These are phyloP conservation scores for Xerocomus potaroensis DNA, from an alignment of 768 basidiomycete genomes.

Conservation along the genomic window DNA sequence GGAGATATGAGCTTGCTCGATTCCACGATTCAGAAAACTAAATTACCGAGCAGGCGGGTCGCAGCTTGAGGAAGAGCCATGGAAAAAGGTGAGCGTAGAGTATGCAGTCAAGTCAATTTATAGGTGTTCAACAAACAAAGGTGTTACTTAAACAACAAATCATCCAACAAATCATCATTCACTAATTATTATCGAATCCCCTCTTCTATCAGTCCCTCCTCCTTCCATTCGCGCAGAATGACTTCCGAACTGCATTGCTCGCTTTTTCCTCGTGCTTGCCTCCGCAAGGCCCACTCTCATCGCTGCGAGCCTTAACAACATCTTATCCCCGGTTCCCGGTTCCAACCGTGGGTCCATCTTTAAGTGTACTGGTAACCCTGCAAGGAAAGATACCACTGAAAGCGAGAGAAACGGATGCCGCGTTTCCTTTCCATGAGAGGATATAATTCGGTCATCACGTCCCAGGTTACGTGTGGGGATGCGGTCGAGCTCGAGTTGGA, in stretches of 20 bases:
- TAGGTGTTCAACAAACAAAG: neutral
- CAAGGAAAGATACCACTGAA: constrained; percentile 70
- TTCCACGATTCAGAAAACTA: neutral
- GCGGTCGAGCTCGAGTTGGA: constrained; percentile 85
- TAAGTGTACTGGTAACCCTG: constrained; percentile 69
- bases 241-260: constrained; percentile 97
- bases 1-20: constrained; percentile 8
- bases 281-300: constrained; percentile 68
- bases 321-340: constrained; percentile 86
- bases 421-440: constrained; percentile 87
- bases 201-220: constrained; percentile 49
- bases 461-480: constrained; percentile 89
- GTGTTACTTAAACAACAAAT: constrained; percentile 16
- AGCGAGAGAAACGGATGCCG: constrained; percentile 90
- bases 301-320: constrained; percentile 70
- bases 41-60: constrained; percentile 47
- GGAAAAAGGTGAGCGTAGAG: constrained; percentile 1
- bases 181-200: constrained; percentile 43
- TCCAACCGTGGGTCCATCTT: constrained; percentile 77
- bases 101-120: neutral
- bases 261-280: constrained; percentile 76
- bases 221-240: constrained; percentile 79
- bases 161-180: constrained; percentile 7
- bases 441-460: constrained; percentile 90
- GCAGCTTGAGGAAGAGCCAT: constrained; percentile 53